Percentiles rank a stretch among this genome's conserved stretches.
These are phyloP conservation scores for Penicillium sclerotiorum DNA, from an alignment of 2,329 filamentous ascomycete genomes.

Conservation along the genomic window DNA sequence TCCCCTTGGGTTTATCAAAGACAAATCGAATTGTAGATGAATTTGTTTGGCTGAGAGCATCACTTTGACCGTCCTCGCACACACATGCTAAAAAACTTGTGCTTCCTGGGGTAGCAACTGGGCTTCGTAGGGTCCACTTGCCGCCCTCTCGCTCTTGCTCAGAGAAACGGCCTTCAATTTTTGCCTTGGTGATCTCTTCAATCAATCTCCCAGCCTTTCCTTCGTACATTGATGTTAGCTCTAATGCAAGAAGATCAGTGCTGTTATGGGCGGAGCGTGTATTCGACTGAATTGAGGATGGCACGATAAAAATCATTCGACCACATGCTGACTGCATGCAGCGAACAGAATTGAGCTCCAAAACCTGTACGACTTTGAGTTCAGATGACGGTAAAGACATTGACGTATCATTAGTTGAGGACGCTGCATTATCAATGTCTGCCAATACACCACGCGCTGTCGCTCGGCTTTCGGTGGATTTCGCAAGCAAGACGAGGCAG, in stretches of 20 bases:
- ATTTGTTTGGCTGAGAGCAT: constrained; percentile 54
- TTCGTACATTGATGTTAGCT: constrained; percentile 75
- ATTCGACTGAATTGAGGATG: constrained; percentile 27
- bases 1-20: constrained; percentile 38
- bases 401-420: constrained; percentile 46
- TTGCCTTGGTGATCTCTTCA: constrained; percentile 85
- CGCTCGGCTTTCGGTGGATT: constrained; percentile 62
- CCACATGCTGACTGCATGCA: constrained; percentile 58
- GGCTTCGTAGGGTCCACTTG: constrained; percentile 77
- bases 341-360: constrained; percentile 68
- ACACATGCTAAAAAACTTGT: constrained; percentile 54
- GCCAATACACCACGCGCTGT: constrained; percentile 78
- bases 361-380: constrained; percentile 73
- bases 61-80: constrained; percentile 46
- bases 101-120: constrained; percentile 61
- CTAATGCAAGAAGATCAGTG: constrained; percentile 64
- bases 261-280: constrained; percentile 23
- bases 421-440: constrained; percentile 79
- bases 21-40: constrained; percentile 40
- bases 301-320: constrained; percentile 40
- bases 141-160: constrained; percentile 80
- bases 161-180: constrained; percentile 80
- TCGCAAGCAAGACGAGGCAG: constrained; percentile 74
- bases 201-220: constrained; percentile 73
- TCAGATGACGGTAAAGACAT: constrained; percentile 57